Percentiles rank a stretch among this genome's conserved stretches.
Conservation (phyloP, 257 asterid genomes). For the Euphrasia confusa region DNA sequence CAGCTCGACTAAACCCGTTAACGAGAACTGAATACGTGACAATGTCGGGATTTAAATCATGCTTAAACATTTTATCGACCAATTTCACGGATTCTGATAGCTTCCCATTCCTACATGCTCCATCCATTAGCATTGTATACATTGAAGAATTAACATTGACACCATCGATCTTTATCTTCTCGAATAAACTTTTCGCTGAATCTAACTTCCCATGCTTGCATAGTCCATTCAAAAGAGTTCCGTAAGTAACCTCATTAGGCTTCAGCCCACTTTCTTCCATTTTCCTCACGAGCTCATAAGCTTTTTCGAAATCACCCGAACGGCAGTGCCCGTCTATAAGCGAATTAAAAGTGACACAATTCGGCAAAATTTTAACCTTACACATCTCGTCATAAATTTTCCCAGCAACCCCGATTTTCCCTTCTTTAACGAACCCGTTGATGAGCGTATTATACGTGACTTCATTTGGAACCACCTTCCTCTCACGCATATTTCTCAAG, state of each 20-base stretch:
- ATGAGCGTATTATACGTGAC: slow-evolving; percentile 83
- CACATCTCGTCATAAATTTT: slow-evolving; percentile 67
- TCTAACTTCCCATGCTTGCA: slow-evolving; percentile 61
- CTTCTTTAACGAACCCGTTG: slow-evolving; percentile 76
- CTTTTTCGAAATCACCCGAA: slow-evolving; percentile 55
- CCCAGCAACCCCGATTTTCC: slow-evolving; percentile 55
- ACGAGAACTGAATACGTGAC: slow-evolving; percentile 75
- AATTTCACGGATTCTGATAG: slow-evolving; percentile 44
- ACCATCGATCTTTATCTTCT: slow-evolving; percentile 47
- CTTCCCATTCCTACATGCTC: slow-evolving; percentile 50
- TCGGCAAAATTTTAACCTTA: slow-evolving; percentile 51
- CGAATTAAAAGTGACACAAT: slow-evolving; percentile 60
- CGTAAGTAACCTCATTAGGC: slow-evolving; percentile 72
- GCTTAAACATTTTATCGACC: slow-evolving; percentile 47
- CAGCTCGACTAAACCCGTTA: slow-evolving; percentile 71
- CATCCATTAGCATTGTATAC: slow-evolving; percentile 67
- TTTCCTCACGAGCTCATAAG: slow-evolving; percentile 49
- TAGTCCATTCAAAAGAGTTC: slow-evolving; percentile 71
- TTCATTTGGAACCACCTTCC: slow-evolving; percentile 60
- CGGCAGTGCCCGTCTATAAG: slow-evolving; percentile 71
- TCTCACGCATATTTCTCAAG: slow-evolving; percentile 62
- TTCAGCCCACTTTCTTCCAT: slow-evolving; percentile 56
- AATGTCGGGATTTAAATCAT: slow-evolving; percentile 51
- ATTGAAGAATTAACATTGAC: slow-evolving; percentile 38
- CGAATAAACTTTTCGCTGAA: slow-evolving; percentile 51